phyloP scores from a whole-genome alignment of 2,329 filamentous ascomycete species.

The Triangularia verruculosa region DNA sequence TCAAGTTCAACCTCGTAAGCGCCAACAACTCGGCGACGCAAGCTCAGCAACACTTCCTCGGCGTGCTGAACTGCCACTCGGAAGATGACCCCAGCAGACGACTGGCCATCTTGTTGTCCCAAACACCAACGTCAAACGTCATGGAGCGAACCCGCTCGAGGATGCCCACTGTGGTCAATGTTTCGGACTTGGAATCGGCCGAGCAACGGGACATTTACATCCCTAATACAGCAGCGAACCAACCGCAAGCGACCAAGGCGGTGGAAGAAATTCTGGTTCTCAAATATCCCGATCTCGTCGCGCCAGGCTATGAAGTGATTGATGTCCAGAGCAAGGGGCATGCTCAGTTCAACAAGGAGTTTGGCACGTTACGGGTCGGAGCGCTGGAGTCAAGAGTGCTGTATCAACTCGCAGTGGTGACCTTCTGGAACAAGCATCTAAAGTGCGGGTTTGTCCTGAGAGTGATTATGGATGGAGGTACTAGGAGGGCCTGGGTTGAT shows the following conservation, averaged over 20 bases:
- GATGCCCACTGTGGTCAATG: slow-evolving; percentile 10
- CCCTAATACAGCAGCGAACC: slow-evolving; percentile 5
- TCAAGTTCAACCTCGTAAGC: slow-evolving; percentile 18
- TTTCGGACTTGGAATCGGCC: slow-evolving; percentile 7
- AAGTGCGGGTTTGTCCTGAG: slow-evolving; percentile 21
- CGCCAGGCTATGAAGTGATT: slow-evolving; percentile 25
- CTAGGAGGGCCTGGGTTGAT: slow-evolving; percentile 14
- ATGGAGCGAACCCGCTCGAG: slow-evolving; percentile 19
- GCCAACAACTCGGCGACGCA: slow-evolving; percentile 3
- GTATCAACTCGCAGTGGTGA: slow-evolving; percentile 24
- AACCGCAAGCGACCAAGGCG: background rate
- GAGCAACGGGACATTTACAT: slow-evolving; percentile 17
- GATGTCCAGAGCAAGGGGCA: slow-evolving; percentile 13
- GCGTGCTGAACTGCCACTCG: slow-evolving; percentile 22
- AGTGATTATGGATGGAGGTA: slow-evolving; percentile 17
- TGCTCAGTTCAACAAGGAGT: slow-evolving; percentile 22
- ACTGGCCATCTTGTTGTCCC: slow-evolving; percentile 22
- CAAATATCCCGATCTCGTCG: slow-evolving; percentile 20
- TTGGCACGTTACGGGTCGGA: slow-evolving; percentile 16
- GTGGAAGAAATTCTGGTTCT: slow-evolving; percentile 22
- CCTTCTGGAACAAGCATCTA: slow-evolving; percentile 24
- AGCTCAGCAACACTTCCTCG: slow-evolving; percentile 14
- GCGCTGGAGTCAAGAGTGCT: slow-evolving; percentile 15
- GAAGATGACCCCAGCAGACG: slow-evolving; percentile 15
- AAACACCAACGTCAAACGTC: slow-evolving; percentile 18